A percentile compares a stretch with the other conserved stretches of the same genome.
phyloP scores from a whole-genome alignment of 2,329 filamentous ascomycete species.

The Juglanconis sp. region DNA sequence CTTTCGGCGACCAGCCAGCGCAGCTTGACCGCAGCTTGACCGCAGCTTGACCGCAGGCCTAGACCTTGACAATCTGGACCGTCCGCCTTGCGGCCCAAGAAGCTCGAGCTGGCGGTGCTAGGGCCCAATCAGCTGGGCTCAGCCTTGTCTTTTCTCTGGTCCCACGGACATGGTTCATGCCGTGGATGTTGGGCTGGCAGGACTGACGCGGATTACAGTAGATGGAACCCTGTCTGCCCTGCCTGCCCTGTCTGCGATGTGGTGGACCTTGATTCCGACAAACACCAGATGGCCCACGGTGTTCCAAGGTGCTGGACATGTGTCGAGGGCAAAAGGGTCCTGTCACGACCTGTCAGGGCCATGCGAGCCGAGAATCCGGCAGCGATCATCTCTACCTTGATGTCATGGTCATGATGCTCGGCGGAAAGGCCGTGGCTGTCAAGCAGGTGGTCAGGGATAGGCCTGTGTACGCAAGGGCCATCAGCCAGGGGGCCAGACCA shows the following conservation, averaged over 20 bases:
- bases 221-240: neutral
- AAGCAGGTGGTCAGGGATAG: slow-evolving; percentile 1
- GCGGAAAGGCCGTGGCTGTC: neutral
- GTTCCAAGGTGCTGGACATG: neutral
- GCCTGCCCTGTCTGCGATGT: neutral
- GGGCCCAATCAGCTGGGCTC: slow-evolving; percentile 24
- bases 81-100: neutral
- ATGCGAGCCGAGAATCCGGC: neutral
- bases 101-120: slow-evolving; percentile 24
- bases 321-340: neutral
- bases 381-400: neutral
- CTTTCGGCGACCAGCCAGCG: too few species aligned
- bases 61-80: neutral
- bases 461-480: slow-evolving; percentile 3
- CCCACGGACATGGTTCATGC: slow-evolving; percentile 1
- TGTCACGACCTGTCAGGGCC: neutral
- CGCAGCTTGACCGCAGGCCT: too few species aligned
- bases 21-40: too few species aligned
- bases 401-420: neutral
- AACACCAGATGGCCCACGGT: too few species aligned
- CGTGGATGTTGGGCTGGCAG: neutral
- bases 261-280: neutral
- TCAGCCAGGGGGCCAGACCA: slow-evolving; percentile 3
- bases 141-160: slow-evolving; percentile 12
- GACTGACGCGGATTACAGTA: neutral